Evolutionary conservation across 768 basidiomycete genomes (phyloP).

Genomic region (Phlebiopsis flavidoalba): DNA sequence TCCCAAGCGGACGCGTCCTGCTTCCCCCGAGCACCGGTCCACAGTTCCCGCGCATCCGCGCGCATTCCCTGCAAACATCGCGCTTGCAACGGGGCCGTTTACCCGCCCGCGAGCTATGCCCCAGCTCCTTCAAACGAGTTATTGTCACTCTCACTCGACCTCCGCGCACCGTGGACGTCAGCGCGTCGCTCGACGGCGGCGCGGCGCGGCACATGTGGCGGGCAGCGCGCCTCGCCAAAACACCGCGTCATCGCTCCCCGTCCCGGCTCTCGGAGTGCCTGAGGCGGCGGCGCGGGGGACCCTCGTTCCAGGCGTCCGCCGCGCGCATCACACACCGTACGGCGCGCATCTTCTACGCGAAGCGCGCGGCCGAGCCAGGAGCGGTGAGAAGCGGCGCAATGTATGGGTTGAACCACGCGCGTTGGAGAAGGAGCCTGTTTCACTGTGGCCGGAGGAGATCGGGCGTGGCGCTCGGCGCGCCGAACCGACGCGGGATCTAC

Average conservation of each 20-base stretch:
- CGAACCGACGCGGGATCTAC: constrained; percentile 65
- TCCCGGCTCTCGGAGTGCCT: neutral
- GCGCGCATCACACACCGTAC: constrained; percentile 52
- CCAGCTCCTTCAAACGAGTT: neutral
- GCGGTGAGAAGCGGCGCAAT: constrained; percentile 55
- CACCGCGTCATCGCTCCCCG: neutral
- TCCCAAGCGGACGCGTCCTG: neutral
- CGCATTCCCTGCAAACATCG: neutral
- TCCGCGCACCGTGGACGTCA: neutral
- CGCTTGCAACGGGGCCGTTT: neutral
- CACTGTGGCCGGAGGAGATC: constrained; percentile 61
- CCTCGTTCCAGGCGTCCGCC: no score
- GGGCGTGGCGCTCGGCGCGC: constrained; percentile 60
- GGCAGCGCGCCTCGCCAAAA: neutral
- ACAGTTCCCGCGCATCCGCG: neutral
- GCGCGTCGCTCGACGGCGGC: neutral
- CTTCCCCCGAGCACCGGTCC: neutral
- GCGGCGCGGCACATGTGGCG: neutral
- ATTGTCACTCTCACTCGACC: no score
- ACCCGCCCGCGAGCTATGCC: neutral
- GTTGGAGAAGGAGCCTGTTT: constrained; percentile 70
- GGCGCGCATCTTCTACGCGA: constrained; percentile 61
- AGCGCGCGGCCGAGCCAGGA: constrained; percentile 34
- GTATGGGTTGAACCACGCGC: constrained; percentile 66
- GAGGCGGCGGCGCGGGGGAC: neutral